Percentiles rank a stretch among this genome's conserved stretches.
Evolutionary conservation across 257 asterid species (phyloP).

Genomic region (Fraxinus excelsior): DNA sequence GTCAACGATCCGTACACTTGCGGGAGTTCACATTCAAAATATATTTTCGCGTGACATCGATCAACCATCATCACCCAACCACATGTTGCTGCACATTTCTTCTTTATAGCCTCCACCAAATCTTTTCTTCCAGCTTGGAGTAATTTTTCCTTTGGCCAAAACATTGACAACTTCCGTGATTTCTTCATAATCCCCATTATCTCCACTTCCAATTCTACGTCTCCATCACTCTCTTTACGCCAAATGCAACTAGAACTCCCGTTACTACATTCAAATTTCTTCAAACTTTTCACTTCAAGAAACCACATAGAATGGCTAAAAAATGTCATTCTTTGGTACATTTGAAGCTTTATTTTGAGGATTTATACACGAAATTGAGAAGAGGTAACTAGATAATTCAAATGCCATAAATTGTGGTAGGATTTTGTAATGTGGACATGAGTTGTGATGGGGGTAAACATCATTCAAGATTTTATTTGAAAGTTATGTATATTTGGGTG

Average conservation of each 20-base stretch:
- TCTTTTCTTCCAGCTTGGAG: slow-evolving; percentile 71
- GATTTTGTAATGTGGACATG: slow-evolving; percentile 27
- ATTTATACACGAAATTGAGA: slow-evolving; percentile 9
- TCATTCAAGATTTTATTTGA: slow-evolving; percentile 86
- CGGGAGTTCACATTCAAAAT: no score
- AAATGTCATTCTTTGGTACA: neutral
- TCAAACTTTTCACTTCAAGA: slow-evolving; percentile 24
- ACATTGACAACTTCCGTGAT: slow-evolving; percentile 63
- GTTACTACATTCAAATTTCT: slow-evolving; percentile 1
- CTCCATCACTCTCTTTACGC: slow-evolving; percentile 54
- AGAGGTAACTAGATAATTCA: slow-evolving; percentile 27
- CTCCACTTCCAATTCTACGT: slow-evolving; percentile 67
- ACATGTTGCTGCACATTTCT: slow-evolving; percentile 40
- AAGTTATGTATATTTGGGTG: slow-evolving; percentile 9
- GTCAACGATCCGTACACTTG: no score
- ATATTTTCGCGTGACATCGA: no score
- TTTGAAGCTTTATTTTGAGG: slow-evolving; percentile 24
- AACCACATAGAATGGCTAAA: slow-evolving; percentile 30
- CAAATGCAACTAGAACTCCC: slow-evolving; percentile 43
- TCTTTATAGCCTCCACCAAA: slow-evolving; percentile 72
- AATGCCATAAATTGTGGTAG: slow-evolving; percentile 24
- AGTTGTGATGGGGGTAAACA: slow-evolving; percentile 53
- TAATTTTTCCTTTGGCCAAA: slow-evolving; percentile 70
- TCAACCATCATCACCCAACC: no score
- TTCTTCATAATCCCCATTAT: slow-evolving; percentile 79